phyloP scores from a whole-genome alignment of 257 asterid species.

The Striga asiatica region DNA sequence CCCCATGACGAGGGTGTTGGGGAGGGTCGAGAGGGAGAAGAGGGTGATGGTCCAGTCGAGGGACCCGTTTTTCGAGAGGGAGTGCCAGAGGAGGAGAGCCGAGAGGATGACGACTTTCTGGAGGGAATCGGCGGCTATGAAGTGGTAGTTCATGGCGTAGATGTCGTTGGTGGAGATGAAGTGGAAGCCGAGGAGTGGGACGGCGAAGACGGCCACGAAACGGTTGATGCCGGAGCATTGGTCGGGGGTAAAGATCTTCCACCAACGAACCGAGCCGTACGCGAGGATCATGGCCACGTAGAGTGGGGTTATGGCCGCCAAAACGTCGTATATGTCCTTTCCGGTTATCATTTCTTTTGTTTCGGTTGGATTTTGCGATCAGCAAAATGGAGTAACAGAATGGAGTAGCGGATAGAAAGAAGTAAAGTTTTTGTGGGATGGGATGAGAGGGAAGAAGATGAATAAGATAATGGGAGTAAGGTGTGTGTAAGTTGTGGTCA shows the following conservation, averaged over 20 bases:
- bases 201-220: slow-evolving; percentile 89
- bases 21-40: slow-evolving; percentile 73
- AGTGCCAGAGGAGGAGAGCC: slow-evolving; percentile 63
- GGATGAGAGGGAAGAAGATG: neutral
- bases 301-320: slow-evolving; percentile 80
- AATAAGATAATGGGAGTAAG: neutral
- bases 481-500: neutral
- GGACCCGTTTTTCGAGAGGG: slow-evolving; percentile 43
- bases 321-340: slow-evolving; percentile 74
- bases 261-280: slow-evolving; percentile 76
- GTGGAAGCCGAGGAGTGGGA: slow-evolving; percentile 75
- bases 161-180: slow-evolving; percentile 70
- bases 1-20: slow-evolving; percentile 93
- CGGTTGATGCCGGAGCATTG: slow-evolving; percentile 83
- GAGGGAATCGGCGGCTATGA: slow-evolving; percentile 77
- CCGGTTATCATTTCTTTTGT: slow-evolving; percentile 49
- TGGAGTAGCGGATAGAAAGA: neutral
- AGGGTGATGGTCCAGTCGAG: slow-evolving; percentile 78
- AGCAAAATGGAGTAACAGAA: neutral
- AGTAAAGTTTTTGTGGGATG: neutral
- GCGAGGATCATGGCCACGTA: no score
- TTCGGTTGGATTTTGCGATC: neutral
- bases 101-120: slow-evolving; percentile 64
- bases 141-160: slow-evolving; percentile 77
- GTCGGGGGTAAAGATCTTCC: slow-evolving; percentile 90